Evolutionary conservation across 805 yeast species (phyloP), one percentile per base, ranked within the genome.

Genomic region (Pichia scutulata): DNA sequence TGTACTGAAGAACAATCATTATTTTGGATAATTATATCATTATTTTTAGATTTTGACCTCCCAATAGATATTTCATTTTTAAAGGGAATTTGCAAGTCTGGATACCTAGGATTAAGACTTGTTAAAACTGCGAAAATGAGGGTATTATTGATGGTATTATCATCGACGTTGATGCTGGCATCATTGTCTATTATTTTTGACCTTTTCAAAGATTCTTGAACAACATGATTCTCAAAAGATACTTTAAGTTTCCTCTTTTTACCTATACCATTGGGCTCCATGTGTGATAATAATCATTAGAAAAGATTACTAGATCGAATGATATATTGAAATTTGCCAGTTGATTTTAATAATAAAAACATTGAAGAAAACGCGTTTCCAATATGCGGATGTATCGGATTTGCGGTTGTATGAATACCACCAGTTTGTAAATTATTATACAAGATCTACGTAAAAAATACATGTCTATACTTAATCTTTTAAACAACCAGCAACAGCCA

Each of bases 1-100:
- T 85, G 92, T 28, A 70, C 69, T 0, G 87, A 79, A 0, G 89
- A 84, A 9, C 84, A 80, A 57, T 84, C 89, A 0, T 60, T 48
- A 2, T 57, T 60, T 10, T 49, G 33, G 4, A 85, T 63, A 4
- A 69, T 66, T 14, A 82, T 63, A 54, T 82, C 86, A 25, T 49
- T 50, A 62, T 86, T 81, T 12, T 76, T 67, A 45, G 58, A 39
- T 33, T 48, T 55, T 12, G 68, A 64, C n/a, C 68, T 46, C 7
- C 68, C 68, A 14, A 64, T 49, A 47, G 47, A 56, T 22, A 61
- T 39, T 23, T 50, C 36, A 1, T 33, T 23, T 30, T 48, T 41
- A 13, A 36, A 41, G 2, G 53, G 51, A 14, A 52, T 50, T 7
- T 22, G 24, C 4, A 52, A 36, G 28, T 52, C 51, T 9, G 33